Base-by-base conservation (phyloP, 345 rosid genomes). In the Hevea brasiliensis region DNA sequence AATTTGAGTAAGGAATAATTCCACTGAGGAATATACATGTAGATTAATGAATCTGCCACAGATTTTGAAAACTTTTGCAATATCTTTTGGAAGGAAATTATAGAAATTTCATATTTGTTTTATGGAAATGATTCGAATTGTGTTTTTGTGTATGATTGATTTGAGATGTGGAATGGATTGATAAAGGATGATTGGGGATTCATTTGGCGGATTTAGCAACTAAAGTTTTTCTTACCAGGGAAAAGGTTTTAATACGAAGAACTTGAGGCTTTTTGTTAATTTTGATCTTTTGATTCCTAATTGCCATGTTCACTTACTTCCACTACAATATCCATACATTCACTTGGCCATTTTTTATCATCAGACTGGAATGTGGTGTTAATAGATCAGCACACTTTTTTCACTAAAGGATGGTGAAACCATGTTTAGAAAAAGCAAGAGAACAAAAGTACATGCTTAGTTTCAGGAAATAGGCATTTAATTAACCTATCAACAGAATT, bases 1-100 rank as follows among this genome's bases (percentile, higher is more conserved):
- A 41, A 24, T 62, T 32, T 44, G 51, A 44, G 61, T 20, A 59
- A 47, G 67, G 17, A 65, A 58, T 59, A 66, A 72, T 60, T 50
- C 40, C 58, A 15, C 50, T 12, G 11, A 47, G 18, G 51, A 50
- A 55, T 70, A 41, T 44, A 15, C 26, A 21, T 21, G n/a, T 29
- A 13, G 35, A 11, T 35, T 4, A 12, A 67, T 27, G 48, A 11
- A n/a, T 29, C 13, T 27, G 48, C 45, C 24, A 27, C 8, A 17
- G 21, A 37, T 21, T 6, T 32, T 20, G 20, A 6, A 17, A 18
- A 50, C 20, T 44, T 59, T 27, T 18, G 32, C 63, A n/a, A 47
- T 29, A 21, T 27, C 45, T 50, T 13, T 26, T 20, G 5, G 29
- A 59, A 11, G 15, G 40, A 47, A 35, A n/a, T 18, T n/a, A 37